Percentiles rank a stretch among this genome's conserved stretches.
phyloP scores from a whole-genome alignment of 257 asterid species.

The Asclepias syriaca region DNA sequence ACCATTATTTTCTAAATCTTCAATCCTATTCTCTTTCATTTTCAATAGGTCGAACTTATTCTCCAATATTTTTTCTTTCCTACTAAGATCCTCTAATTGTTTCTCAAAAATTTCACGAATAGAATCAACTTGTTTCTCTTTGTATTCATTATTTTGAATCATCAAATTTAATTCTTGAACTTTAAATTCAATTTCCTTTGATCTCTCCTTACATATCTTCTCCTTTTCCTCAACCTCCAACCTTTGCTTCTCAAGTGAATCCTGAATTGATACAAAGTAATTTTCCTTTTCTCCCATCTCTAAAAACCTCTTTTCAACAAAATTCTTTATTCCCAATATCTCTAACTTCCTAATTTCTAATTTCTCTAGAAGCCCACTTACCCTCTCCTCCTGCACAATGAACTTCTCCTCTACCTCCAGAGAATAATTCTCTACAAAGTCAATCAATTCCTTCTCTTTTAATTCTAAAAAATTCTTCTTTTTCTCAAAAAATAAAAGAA shows the following conservation, averaged over 20 bases:
- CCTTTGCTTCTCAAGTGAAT: conserved; percentile 23
- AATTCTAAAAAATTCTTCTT: neutral
- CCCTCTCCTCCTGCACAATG: conserved; percentile 14
- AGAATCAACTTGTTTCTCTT: conserved; percentile 25
- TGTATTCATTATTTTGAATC: conserved; percentile 21
- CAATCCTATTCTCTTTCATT: conserved; percentile 4
- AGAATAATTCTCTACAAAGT: conserved; percentile 6
- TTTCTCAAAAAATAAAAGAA: neutral
- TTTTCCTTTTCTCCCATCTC: conserved; percentile 12
- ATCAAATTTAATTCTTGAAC: neutral
- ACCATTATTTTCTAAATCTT: neutral
- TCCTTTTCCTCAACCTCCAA: conserved; percentile 21
- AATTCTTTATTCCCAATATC: neutral
- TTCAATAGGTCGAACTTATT: conserved; percentile 11
- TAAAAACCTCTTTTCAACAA: conserved; percentile 1
- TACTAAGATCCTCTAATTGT: conserved; percentile 19
- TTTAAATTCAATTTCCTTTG: conserved; percentile 3
- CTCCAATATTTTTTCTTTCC: conserved; percentile 27
- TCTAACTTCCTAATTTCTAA: neutral
- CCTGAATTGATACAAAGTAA: conserved; percentile 4
- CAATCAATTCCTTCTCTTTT: conserved; percentile 1
- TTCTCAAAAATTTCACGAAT: conserved; percentile 11
- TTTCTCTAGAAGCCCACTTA: conserved; percentile 3
- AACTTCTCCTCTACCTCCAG: conserved; percentile 18
- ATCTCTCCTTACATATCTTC: conserved; percentile 10